Conservation (phyloP, 805 yeast genomes). For the Jamesozyma gamospora region DNA sequence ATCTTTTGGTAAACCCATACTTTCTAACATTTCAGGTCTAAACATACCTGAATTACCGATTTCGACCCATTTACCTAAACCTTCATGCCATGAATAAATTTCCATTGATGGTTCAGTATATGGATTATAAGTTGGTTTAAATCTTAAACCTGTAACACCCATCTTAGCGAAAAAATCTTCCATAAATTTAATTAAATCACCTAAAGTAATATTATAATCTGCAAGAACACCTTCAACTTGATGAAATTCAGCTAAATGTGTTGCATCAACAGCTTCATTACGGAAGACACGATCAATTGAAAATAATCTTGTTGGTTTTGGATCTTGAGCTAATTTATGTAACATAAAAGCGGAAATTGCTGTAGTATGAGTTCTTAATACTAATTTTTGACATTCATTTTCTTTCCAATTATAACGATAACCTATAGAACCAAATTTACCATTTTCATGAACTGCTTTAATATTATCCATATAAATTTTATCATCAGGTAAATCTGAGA, state of each 20-base stretch:
- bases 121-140: slow-evolving; percentile 98
- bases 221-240: slow-evolving; percentile 99
- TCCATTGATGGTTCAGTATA: slow-evolving; percentile 98
- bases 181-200: slow-evolving; percentile 97
- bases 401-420: slow-evolving; percentile 97
- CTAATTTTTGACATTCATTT: slow-evolving; percentile 83
- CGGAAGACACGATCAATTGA: slow-evolving; percentile 98
- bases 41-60: slow-evolving; percentile 99
- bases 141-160: slow-evolving; percentile 93
- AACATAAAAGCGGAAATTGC: slow-evolving; percentile 86
- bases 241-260: slow-evolving; percentile 98
- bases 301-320: slow-evolving; percentile 83
- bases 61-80: slow-evolving; percentile 95
- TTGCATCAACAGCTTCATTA: slow-evolving; percentile 98
- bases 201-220: slow-evolving; percentile 87
- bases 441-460: slow-evolving; percentile 76
- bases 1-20: slow-evolving; percentile 95
- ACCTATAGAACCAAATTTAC: slow-evolving; percentile 90
- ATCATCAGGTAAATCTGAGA: slow-evolving; percentile 78
- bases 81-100: slow-evolving; percentile 93
- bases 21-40: slow-evolving; percentile 97
- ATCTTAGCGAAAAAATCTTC: slow-evolving; percentile 90
- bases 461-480: slow-evolving; percentile 66
- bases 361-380: slow-evolving; percentile 94
- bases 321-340: slow-evolving; percentile 76